Percentiles rank a stretch among this genome's conserved stretches.
phyloP scores from a whole-genome alignment of 345 rosid genomes.

The Diplotaxis tenuifolia region DNA sequence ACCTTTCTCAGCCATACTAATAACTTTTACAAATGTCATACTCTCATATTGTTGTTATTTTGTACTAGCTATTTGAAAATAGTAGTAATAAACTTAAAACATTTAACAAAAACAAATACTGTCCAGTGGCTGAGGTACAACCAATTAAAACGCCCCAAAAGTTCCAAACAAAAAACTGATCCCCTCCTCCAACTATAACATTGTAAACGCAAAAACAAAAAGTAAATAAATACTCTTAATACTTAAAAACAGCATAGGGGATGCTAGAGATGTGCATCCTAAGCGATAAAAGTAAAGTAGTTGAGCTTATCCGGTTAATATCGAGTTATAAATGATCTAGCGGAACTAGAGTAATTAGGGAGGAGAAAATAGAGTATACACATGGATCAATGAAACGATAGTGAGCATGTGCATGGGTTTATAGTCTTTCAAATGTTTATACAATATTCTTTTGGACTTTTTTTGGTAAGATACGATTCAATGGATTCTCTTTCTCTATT shows the following conservation, averaged over 20 bases:
- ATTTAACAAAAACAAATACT: neutral
- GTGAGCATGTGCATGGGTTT: conserved; percentile 36
- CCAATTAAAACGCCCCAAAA: conserved; percentile 9
- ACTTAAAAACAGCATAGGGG: too few relatives aligned
- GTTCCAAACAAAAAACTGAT: neutral
- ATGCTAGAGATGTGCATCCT: conserved; percentile 21
- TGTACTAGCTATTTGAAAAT: neutral
- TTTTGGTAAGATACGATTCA: conserved; percentile 30
- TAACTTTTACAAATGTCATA: neutral
- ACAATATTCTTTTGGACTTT: conserved; percentile 12
- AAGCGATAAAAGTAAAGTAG: conserved; percentile 18
- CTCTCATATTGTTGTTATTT: neutral
- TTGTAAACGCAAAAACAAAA: neutral
- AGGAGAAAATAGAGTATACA: conserved; percentile 26
- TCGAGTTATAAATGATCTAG: conserved; percentile 7
- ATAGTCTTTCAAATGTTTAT: conserved; percentile 8
- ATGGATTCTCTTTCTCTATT: conserved; percentile 26
- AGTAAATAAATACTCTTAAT: neutral
- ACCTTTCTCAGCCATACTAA: neutral
- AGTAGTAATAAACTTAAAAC: neutral
- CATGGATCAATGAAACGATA: conserved; percentile 36
- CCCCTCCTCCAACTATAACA: neutral
- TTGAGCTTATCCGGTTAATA: conserved; percentile 32
- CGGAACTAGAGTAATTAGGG: conserved; percentile 26
- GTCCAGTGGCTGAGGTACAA: neutral